Evolutionary conservation across 768 basidiomycete genomes (phyloP), one percentile per base, ranked within the genome.

Genomic region (Termitomyces sp.): DNA sequence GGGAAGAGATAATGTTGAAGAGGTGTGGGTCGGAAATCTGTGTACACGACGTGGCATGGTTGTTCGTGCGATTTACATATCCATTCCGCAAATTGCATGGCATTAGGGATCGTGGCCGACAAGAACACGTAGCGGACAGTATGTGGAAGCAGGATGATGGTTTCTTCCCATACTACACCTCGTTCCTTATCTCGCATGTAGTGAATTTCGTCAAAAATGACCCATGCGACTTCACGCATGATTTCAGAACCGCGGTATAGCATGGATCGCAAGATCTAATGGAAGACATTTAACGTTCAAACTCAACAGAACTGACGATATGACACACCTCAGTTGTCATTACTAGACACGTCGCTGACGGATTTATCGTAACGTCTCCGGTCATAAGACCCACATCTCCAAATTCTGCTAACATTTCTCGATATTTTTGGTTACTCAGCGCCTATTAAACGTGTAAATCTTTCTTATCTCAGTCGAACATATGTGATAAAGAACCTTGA

Each of bases 151-250:
- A 99, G 84, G 64, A 98, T 98, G 68, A 98, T 97, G 1, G 94
- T 95, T 71, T 97, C 95, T 73, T 99, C 96, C 97, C 97, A 98
- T 28, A 99, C 97, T 20, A 99, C 97, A 63, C 97, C 97, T 64
- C 97, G 91, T 70, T 99, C 97, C 67, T 94, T 94, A 77, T 98
- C 97, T 60, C 97, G 88, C 97, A 98, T 99, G 75, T 98, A 99
- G 69, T 99, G 97, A 60, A 99, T 97, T 75, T 99, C 97, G 69
- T 99, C 97, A 71, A 98, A 99, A 62, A 99, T 85, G 56, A 98
- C 96, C 97, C 97, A 99, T 1, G 95, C 94, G n/a, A 99, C 96
- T 77, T 99, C 97, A 56, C 97, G 91, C 90, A 98, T 95, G 63
- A 99, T 89, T 75, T 99, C 97, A 4, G 94, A 98, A 39, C 97